Evolutionary conservation across 2,329 filamentous ascomycete species (phyloP), one percentile per base, ranked within the genome.

Genomic region (Chaetomiaceae sp.): DNA sequence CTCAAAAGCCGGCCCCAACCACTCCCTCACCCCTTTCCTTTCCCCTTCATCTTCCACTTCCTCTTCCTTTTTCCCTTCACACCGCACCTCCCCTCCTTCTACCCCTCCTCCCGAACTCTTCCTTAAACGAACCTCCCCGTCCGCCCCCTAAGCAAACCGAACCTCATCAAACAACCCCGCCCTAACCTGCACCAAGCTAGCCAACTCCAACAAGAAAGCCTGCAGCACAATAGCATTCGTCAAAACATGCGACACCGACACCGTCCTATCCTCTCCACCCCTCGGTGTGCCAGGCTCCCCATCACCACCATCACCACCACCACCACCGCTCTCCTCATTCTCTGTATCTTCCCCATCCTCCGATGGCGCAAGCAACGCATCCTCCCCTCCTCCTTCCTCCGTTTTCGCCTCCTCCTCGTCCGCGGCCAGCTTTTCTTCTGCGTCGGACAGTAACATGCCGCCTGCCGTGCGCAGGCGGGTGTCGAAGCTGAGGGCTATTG

Each of bases 211-310:
- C 46, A 92, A 70, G 66, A 94, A 94, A 33, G 88, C 87, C 67
- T 94, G 89, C 53, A 91, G 74, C 47, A 92, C 81, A 54, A 92
- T 81, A 37, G 87, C 82, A 66, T 92, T 94, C 6, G 88, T 92
- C 57, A 94, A 72, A 11, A 92, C 75, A 66, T 92, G 88, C 37
- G 86, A 89, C 4, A 94, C 81, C 7, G 85, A 89, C 7, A 83
- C 85, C 9, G 75, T 77, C 29, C 51, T 77, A 15, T 54, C 63
- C 15, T 61, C 29, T 36, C 44, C 63, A 1, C 56, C 52, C 42
- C 52, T 53, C 46, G 57, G 51, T n/a, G 42, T 43, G n/a, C 33
- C 20, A 2, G 23, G 4, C 29, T 36, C 44, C 17, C 42, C 54
- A 8, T 22, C 50, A 4, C 14, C 46, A 12, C 9, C 49, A 29